Conservation (phyloP, 2,329 filamentous ascomycete species). For the Aspergillus japonicus region DNA sequence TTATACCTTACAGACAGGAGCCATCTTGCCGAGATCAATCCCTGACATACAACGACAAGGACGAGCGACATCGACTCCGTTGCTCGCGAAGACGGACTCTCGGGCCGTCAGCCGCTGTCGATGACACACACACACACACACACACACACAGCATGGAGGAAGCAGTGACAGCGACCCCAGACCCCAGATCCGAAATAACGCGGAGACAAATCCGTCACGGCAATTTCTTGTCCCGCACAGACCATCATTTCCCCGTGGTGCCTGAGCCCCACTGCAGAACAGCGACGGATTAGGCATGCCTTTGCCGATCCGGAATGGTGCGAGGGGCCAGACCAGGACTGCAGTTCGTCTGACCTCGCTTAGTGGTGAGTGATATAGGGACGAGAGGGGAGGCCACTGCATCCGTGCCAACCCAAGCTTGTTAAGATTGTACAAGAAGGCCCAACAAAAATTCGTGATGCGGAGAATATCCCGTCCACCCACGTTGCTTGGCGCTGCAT, state of each 20-base stretch:
- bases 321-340: not conserved
- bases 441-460: not conserved
- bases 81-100: not conserved
- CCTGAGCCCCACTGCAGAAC: not conserved
- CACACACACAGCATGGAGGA: not conserved
- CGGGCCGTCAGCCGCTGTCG: constrained; percentile 6
- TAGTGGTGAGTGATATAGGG: not conserved
- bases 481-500: not conserved
- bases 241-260: not conserved
- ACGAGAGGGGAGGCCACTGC: not conserved
- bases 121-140: not conserved
- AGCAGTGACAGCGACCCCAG: not conserved
- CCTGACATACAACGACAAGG: not conserved
- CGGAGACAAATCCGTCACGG: constrained; percentile 15
- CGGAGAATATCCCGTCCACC: constrained; percentile 7
- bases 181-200: not conserved
- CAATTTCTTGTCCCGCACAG: not conserved
- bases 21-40: not conserved
- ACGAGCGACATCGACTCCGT: not conserved
- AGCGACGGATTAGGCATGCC: not conserved
- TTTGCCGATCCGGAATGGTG: not conserved
- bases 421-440: not conserved
- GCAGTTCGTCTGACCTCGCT: not conserved
- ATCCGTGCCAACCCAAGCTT: not conserved
- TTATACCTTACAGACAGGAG: not conserved